Evolutionary conservation across 2,329 filamentous ascomycete genomes (phyloP), one percentile per base, ranked within the genome.

Genomic region (Exophiala calicioides): DNA sequence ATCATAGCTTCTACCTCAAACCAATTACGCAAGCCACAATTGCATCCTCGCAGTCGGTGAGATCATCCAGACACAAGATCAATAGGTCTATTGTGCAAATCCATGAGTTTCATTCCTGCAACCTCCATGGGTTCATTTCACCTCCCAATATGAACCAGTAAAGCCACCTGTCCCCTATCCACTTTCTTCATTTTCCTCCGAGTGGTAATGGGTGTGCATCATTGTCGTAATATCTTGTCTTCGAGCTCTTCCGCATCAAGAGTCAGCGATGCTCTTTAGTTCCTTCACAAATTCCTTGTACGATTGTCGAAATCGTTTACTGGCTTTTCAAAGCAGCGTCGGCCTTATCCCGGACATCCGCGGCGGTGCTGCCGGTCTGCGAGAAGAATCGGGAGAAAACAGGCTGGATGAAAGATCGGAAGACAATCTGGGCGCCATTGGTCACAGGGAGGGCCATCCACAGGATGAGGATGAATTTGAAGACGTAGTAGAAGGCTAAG

Each of bases 371-470:
- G 64, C 80, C 80, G 61, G 72, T 68, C 58, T 71, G 64, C 62
- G 76, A 72, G 80, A 97, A 98, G 84, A 96, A 94, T 72, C 90
- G 89, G 69, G 88, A 81, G 68, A 97, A 86, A 63, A 94, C 82
- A 62, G 93, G 93, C 68, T 88, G 83, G 68, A 98, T 74, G 81
- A 97, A 88, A 56, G 90, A 95, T 72, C 88, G 86, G 88, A 97
- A 98, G 75, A 98, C 80, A 66, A 97, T 75, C 72, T 97, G 90
- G 64, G 93, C 91, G 68, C 93, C 93, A 68, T 93, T 97, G 78
- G 94, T 96, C 71, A 88, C 81, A 70, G 93, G 93, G 65, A 98
- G 89, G 62, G 91, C 84, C 76, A 98, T 90, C 93, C 93, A 98
- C 69, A 98, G 84, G 63, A 97, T 80, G 70, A 97, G 86, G 67